Conservation (phyloP, 2,329 filamentous ascomycete species). For the Colletotrichum acutatum region DNA sequence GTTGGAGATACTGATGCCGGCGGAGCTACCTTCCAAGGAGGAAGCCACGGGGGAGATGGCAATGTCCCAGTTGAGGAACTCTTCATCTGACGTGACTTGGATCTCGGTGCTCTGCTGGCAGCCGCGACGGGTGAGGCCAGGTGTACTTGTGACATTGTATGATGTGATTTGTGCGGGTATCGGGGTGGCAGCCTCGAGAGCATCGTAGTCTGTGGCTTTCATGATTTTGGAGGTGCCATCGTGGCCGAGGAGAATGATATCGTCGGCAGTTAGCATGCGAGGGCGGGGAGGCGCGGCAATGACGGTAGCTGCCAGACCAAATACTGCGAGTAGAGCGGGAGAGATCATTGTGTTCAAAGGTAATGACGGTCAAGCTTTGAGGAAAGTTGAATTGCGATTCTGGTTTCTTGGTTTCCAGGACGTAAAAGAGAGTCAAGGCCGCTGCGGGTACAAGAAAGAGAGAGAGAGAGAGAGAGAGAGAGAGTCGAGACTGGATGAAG, state of each 20-base stretch:
- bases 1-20: conserved; percentile 42
- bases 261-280: conserved; percentile 35
- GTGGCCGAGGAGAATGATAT: conserved; percentile 40
- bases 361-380: neutral
- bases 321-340: neutral
- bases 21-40: conserved; percentile 40
- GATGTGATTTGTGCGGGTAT: neutral
- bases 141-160: conserved; percentile 2
- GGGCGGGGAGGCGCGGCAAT: neutral
- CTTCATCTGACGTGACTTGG: conserved; percentile 39
- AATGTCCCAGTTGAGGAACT: conserved; percentile 53
- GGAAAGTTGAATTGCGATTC: too few relatives aligned
- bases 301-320: conserved; percentile 6
- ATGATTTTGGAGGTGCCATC: conserved; percentile 40
- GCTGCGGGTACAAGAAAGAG: too few relatives aligned
- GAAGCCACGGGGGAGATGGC: conserved; percentile 48
- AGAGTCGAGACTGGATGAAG: neutral
- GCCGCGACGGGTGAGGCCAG: conserved; percentile 19
- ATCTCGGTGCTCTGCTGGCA: conserved; percentile 40
- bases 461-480: neutral
- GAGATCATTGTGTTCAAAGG: neutral
- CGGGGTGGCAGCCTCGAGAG: conserved; percentile 2
- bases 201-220: conserved; percentile 39
- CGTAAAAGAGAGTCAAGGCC: neutral
- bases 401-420: too few relatives aligned